Evolutionary conservation across 129 eudicot species (phyloP).

Genomic region (Saposhnikovia divaricata): DNA sequence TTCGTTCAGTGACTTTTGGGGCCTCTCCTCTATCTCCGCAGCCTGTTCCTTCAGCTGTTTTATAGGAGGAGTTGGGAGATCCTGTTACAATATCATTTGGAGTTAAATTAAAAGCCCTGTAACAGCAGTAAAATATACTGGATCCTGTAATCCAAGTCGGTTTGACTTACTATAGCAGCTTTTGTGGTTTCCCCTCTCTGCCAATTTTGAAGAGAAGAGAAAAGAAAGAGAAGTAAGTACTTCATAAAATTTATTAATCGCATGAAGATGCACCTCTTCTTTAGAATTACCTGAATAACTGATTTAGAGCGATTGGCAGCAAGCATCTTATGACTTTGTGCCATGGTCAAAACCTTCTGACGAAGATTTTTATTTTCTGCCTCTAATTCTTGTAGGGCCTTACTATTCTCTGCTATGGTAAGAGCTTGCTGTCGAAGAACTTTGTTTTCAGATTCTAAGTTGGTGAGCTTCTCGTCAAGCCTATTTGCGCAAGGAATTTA

Average conservation of each 20-base stretch:
- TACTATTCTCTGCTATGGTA: constrained; percentile 63
- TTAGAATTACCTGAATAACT: constrained; percentile 51
- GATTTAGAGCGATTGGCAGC: constrained; percentile 59
- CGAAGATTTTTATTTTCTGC: constrained; percentile 85
- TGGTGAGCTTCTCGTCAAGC: constrained; percentile 67
- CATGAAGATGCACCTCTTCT: constrained; percentile 6
- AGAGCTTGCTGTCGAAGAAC: constrained; percentile 93
- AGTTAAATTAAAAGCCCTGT: constrained; percentile 8
- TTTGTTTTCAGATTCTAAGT: constrained; percentile 81
- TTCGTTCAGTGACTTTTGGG: constrained; percentile 72
- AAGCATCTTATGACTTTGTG: constrained; percentile 63
- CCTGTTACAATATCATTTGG: constrained; percentile 36
- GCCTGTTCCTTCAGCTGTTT: constrained; percentile 33
- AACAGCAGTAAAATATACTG: neutral
- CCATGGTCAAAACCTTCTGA: constrained; percentile 76
- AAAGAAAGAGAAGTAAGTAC: constrained; percentile 14
- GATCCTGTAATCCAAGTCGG: neutral
- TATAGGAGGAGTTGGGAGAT: constrained; percentile 58
- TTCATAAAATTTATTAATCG: constrained; percentile 8
- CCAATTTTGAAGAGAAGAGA: constrained; percentile 16
- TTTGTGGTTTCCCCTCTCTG: constrained; percentile 75
- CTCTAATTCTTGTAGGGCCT: constrained; percentile 56
- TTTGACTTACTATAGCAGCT: constrained; percentile 40
- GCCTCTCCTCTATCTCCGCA: constrained; percentile 60
- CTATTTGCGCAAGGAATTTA: constrained; percentile 27